Base-by-base conservation (phyloP, 2,329 filamentous ascomycete species). In the Xylariaceae sp. region DNA sequence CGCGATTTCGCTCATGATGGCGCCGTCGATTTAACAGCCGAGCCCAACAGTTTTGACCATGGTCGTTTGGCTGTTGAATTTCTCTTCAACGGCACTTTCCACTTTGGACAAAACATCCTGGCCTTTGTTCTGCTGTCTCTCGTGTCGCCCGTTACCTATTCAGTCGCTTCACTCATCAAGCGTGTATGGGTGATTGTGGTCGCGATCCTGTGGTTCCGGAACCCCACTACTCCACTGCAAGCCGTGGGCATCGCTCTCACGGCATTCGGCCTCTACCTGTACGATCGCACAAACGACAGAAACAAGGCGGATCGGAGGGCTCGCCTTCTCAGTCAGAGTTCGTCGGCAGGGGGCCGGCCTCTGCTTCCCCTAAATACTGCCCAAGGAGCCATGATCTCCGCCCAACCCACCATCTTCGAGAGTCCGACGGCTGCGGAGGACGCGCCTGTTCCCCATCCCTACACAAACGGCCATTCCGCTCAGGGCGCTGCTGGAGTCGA, bases 91-190 rank as follows among this genome's bases (percentile, higher is more conserved):
- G 92, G 92, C 35, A 81, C 87, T 4, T 95, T 94, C 55, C 92
- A 98, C 60, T 98, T 96, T 58, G 85, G 78, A 12, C 92, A 98
- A 54, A 95, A 94, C 54, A 93, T 98, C 33, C 73, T 98, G 35
- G 92, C 92, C 0, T 98, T 98, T 55, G 70, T 94, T 15, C 70
- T 98, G 5, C 68, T 98, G 5, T 94, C 88, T 34, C 83, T 94
- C 67, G 83, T 96, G 10, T 94, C 88, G 0, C 92, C 92, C 0
- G 92, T 98, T 23, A 96, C 92, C 0, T 98, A 98, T 64, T 94
- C 87, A 0, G 90, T 98, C 23, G 92, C 92, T 22, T 93, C 84
- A 36, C 68, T 98, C 41, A 92, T 98, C 61, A 98, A 98, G 65
- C 83, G 92, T 31, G 92, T 98, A 10, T 95, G 94, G 53, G 90